Evolutionary conservation across 176 grass and related monocot genomes (phyloP), one percentile per base, ranked within the genome.

Genomic region (Saccharum spontaneum): DNA sequence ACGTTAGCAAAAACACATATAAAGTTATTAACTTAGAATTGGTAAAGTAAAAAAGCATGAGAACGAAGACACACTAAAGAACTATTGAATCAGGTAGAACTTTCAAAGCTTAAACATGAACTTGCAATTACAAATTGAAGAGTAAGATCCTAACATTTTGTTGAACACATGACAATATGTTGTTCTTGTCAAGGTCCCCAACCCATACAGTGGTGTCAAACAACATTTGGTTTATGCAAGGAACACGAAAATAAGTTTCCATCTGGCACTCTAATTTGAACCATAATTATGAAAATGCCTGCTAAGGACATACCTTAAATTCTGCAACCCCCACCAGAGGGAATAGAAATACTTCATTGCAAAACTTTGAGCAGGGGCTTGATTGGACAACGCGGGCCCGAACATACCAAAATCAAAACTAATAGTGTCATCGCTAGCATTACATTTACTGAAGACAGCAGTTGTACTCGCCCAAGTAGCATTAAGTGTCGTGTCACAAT

Each of bases 251-350:
- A 7, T 28, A 75, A 39, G 14, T 55, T 61, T 67, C 33, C 38
- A 71, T 12, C 62, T 81, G 48, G 75, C 3, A 30, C 4, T 46
- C 34, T 72, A 78, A 9, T 37, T 38, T 11, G 77, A 43, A 12
- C 33, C 13, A 46, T 73, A 12, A 3, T 48, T 67, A 83, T 22
- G 12, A 67, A 73, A 61, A 73, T 67, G 45, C 2, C 11, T 15
- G 9, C 8, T 59, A 67, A 76, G n/a, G 60, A 49, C 63, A 79
- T 96, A 99, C 97, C 97, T 99, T 36, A 99, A 73, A 88, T 96
- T 99, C 71, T 99, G 97, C 60, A 99, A 90, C 69, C 97, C 97
- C 97, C 97, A 99, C 97, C 97, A 99, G 73, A 99, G 90, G 17
- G 91, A 99, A 92, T 92, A 99, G 52, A 99, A 96, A 67, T 92